Conservation (phyloP, 73 alveolate genomes). For the Paramecium biaurelia region DNA sequence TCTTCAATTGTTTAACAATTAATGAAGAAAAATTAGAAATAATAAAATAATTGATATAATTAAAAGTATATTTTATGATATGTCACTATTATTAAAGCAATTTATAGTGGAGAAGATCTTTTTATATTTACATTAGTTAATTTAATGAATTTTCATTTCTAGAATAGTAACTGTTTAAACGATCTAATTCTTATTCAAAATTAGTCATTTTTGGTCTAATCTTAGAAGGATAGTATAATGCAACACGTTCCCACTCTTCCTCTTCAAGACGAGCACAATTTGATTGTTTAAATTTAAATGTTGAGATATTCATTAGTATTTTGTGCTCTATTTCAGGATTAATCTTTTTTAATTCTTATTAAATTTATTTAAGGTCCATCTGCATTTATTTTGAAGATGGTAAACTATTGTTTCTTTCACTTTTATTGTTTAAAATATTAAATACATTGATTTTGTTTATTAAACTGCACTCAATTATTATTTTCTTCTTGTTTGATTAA, state of each 20-base stretch:
- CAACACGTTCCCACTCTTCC: constrained; percentile 28
- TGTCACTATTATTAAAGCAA: neutral
- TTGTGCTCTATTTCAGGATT: constrained; percentile 38
- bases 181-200: constrained; percentile 38
- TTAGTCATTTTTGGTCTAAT: constrained; percentile 41
- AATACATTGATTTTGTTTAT: neutral
- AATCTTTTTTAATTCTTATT: constrained; percentile 19
- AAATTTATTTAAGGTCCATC: neutral
- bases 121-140: constrained; percentile 44
- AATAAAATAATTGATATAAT: neutral
- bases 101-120: constrained; percentile 11
- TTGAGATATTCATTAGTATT: neutral
- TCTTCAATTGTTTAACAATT: neutral
- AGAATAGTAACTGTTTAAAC: neutral
- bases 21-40: neutral
- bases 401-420: constrained; percentile 33
- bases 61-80: neutral
- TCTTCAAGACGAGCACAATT: constrained; percentile 1
- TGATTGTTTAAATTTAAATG: neutral
- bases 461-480: neutral
- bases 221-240: neutral
- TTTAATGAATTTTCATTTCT: constrained; percentile 47
- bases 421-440: neutral
- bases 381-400: constrained; percentile 19
- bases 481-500: constrained; percentile 5